Evolutionary conservation across 805 yeast species (phyloP).

Genomic region (Candida succiphila): DNA sequence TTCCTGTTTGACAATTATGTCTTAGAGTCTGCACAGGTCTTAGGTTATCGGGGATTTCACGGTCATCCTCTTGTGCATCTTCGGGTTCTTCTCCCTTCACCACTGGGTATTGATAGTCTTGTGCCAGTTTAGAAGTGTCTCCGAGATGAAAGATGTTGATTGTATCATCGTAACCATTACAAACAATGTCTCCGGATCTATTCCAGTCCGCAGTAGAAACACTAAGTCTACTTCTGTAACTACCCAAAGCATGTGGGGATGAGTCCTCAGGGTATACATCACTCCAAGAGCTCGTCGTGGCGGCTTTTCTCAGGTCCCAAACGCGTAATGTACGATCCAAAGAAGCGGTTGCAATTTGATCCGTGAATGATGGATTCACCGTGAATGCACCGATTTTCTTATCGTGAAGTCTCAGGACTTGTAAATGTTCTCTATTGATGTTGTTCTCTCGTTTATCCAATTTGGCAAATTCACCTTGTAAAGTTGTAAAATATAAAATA

Average conservation of each 20-base stretch:
- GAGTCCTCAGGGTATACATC: slow-evolving; percentile 35
- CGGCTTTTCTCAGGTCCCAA: slow-evolving; percentile 71
- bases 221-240: slow-evolving; percentile 66
- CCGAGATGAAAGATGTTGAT: slow-evolving; percentile 60
- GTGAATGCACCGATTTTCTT: slow-evolving; percentile 89
- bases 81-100: slow-evolving; percentile 3
- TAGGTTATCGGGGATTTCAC: slow-evolving; percentile 29
- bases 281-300: slow-evolving; percentile 57
- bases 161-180: slow-evolving; percentile 90
- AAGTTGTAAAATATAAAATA: slow-evolving; percentile 61
- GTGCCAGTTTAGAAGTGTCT: slow-evolving; percentile 19
- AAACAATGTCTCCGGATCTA: slow-evolving; percentile 55
- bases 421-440: slow-evolving; percentile 8
- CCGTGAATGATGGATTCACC: slow-evolving; percentile 55
- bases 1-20: slow-evolving; percentile 94
- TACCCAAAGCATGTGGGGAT: slow-evolving; percentile 45
- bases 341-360: slow-evolving; percentile 80
- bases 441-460: slow-evolving; percentile 51
- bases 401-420: slow-evolving; percentile 60
- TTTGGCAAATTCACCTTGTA: slow-evolving; percentile 71
- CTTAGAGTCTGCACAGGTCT: slow-evolving; percentile 54
- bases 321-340: slow-evolving; percentile 75
- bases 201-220: slow-evolving; percentile 84
- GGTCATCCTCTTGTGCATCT: slow-evolving; percentile 8
- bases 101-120: slow-evolving; percentile 9